Evolutionary conservation across 495 filamentous ascomycete genomes (phyloP).

Genomic region (Trichoderma asperelloides): DNA sequence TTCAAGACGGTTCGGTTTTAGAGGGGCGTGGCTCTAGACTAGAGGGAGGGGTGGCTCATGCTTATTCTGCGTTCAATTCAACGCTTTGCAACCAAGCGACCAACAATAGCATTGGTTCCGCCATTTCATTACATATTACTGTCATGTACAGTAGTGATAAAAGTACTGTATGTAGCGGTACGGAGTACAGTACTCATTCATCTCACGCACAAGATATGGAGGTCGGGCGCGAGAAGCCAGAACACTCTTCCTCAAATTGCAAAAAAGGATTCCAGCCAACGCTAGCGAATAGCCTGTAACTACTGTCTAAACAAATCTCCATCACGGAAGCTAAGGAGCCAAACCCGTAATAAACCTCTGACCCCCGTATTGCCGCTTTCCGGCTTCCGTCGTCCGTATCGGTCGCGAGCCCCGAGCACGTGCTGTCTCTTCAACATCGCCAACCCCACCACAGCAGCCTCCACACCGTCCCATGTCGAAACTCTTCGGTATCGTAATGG

Average conservation of each 20-base stretch:
- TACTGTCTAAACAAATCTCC: neutral
- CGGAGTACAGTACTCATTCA: neutral
- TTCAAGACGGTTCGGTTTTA: neutral
- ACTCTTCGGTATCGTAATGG: neutral
- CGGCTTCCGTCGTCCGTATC: constrained; percentile 5
- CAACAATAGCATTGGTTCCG: too few species aligned
- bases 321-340: neutral
- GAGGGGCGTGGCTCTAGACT: neutral
- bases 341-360: neutral
- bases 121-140: too few species aligned
- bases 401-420: constrained; percentile 1
- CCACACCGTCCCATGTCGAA: neutral
- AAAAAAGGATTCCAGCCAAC: neutral
- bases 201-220: neutral
- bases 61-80: too few species aligned
- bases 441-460: neutral
- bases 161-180: neutral
- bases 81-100: too few species aligned
- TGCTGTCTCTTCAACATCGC: neutral
- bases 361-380: neutral
- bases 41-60: neutral
- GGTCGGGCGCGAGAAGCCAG: neutral
- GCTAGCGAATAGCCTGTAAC: too few species aligned
- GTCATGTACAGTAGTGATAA: too few species aligned
- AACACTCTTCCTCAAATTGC: neutral